Base-by-base conservation (phyloP, 1,139 yeast genomes). In the Yamadazyma atmosphaerica region DNA sequence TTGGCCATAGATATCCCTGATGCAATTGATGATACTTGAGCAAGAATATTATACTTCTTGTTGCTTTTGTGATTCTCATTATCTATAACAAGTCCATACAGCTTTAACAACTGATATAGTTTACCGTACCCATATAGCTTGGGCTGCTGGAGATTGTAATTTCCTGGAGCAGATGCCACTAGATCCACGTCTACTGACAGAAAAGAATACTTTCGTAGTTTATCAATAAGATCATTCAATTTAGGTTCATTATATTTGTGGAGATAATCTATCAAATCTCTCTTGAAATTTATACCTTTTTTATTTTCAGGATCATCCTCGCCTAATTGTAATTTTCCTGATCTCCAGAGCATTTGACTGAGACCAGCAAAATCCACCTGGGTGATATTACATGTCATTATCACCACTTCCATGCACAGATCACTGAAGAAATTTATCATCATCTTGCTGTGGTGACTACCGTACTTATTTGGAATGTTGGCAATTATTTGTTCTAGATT, bases 371-470 rank as follows among this genome's bases (percentile, higher is more conserved):
- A 70, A 54, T 83, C 89, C 1, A 71, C 55, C 32, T 59, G 58
- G 0, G 82, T 78, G 37, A 81, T 53, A 52, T 83, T 83, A 51
- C 77, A 72, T 0, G 88, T 77, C 61, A 82, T 75, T 14, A 83
- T 63, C n/a, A 77, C 74, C 0, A 83, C 54, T 49, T 74, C 79
- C 22, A 73, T 56, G 0, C 70, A 55, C 12, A 51, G 51, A 44
- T 74, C 77, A 3, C 50, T 54, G 47, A 65, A 78, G 42, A 74
- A 64, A 51, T 81, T 81, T 12, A 83, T 60, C 72, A 83, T 79
- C 76, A 83, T 64, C 50, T 83, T 83, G 2, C 86, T 71, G 53
- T 83, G 89, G 52, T 83, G 89, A 2, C 83, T 71, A 4, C 72
- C 77, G 33, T 58, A 72, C 24, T 63, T 41, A 34, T 52, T 53